Percentiles rank a stretch among this genome's conserved stretches.
phyloP scores from a whole-genome alignment of 768 basidiomycete species.

The Mycena kentingensis region DNA sequence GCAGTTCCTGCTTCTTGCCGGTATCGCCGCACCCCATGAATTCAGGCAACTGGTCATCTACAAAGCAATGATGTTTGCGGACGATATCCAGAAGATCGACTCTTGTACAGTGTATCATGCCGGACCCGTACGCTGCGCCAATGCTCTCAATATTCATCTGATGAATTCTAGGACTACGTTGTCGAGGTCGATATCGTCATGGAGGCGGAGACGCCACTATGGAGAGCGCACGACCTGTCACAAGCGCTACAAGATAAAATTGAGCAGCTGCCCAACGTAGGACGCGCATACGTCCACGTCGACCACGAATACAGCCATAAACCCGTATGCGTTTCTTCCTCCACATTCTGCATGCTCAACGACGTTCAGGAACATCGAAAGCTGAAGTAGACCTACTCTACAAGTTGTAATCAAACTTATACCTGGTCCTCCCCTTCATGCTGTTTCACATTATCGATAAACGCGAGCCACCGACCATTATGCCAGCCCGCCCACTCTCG shows the following conservation, averaged over 20 bases:
- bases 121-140: constrained; percentile 21
- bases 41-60: constrained; percentile 64
- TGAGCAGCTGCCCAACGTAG: constrained; percentile 58
- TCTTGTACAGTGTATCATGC: constrained; percentile 64
- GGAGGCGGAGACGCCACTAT: constrained; percentile 58
- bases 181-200: constrained; percentile 71
- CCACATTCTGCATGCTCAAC: neutral
- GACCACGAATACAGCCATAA: constrained; percentile 61
- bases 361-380: constrained; percentile 19
- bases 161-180: constrained; percentile 44
- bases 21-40: constrained; percentile 61
- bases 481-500: constrained; percentile 37
- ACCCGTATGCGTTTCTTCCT: constrained; percentile 11
- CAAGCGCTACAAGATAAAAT: constrained; percentile 57
- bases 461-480: constrained; percentile 39
- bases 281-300: constrained; percentile 61
- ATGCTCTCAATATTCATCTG: neutral
- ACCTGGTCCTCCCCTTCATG: constrained; percentile 30
- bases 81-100: constrained; percentile 60
- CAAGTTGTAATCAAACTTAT: neutral
- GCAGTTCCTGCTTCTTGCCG: constrained; percentile 62
- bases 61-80: constrained; percentile 63
- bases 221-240: constrained; percentile 53
- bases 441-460: constrained; percentile 33
- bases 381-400: neutral